Evolutionary conservation across 164 flowering plant genomes (phyloP).

Genomic region (Euptelea pleiosperma): DNA sequence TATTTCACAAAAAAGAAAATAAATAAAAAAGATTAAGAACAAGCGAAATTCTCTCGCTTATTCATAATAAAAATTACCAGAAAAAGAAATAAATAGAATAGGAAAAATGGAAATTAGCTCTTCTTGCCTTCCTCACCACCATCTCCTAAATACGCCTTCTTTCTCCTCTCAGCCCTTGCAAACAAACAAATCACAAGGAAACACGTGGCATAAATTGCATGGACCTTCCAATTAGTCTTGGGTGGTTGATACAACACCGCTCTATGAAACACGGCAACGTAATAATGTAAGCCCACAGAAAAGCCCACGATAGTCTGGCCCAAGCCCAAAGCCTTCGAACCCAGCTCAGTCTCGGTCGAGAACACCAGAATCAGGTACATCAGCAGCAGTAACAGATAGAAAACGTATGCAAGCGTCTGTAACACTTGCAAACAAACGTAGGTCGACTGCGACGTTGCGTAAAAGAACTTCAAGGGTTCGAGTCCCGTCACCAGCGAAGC

Average conservation of each 20-base stretch:
- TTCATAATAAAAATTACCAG: not conserved
- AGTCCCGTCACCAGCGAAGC: slow-evolving; percentile 62
- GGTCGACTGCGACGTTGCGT: slow-evolving; percentile 63
- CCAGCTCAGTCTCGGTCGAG: slow-evolving; percentile 59
- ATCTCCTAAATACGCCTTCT: slow-evolving; percentile 81
- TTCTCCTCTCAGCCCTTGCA: slow-evolving; percentile 63
- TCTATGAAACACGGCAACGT: slow-evolving; percentile 77
- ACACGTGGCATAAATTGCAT: slow-evolving; percentile 83
- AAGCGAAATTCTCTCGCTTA: slow-evolving; percentile 12
- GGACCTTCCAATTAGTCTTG: slow-evolving; percentile 80
- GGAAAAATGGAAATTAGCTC: slow-evolving; percentile 27
- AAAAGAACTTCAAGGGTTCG: slow-evolving; percentile 80
- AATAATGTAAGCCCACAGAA: slow-evolving; percentile 82
- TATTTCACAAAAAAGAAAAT: not conserved
- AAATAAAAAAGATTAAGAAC: not conserved
- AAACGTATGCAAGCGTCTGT: slow-evolving; percentile 73
- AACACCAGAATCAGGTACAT: slow-evolving; percentile 76
- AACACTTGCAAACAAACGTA: slow-evolving; percentile 69
- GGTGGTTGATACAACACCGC: slow-evolving; percentile 76
- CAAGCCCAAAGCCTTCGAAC: slow-evolving; percentile 60
- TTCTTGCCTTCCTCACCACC: slow-evolving; percentile 87
- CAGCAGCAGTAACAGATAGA: slow-evolving; percentile 65
- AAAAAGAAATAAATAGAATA: not conserved
- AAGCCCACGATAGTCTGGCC: slow-evolving; percentile 75
- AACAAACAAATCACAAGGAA: slow-evolving; percentile 65